These are phyloP conservation scores for Ilyonectria robusta DNA, from an alignment of 2,329 filamentous ascomycete genomes.

Conservation along the genomic window DNA sequence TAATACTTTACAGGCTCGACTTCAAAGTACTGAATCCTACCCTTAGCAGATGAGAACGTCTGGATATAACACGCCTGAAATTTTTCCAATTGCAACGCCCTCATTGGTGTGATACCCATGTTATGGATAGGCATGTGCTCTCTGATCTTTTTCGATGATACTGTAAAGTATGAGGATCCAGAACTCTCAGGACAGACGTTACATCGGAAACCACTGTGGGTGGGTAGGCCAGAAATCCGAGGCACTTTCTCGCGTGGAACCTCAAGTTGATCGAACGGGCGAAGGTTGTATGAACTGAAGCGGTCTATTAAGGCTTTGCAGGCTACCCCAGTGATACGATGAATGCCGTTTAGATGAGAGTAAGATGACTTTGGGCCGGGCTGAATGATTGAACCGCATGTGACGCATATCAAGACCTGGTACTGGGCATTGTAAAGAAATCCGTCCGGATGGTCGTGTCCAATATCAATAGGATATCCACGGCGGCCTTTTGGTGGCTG, in stretches of 20 bases:
- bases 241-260: not conserved
- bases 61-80: too few species aligned
- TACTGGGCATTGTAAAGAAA: not conserved
- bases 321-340: not conserved
- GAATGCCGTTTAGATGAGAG: not conserved
- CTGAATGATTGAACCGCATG: not conserved
- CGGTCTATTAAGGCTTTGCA: not conserved
- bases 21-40: too few species aligned
- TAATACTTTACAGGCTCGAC: too few species aligned
- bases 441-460: not conserved
- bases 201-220: not conserved
- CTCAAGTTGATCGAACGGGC: not conserved
- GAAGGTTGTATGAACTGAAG: not conserved
- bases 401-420: not conserved
- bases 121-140: too few species aligned
- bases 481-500: too few species aligned
- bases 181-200: too few species aligned
- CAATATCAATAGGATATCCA: not conserved
- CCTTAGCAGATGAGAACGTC: too few species aligned
- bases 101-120: too few species aligned
- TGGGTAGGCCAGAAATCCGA: not conserved
- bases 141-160: too few species aligned
- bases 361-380: not conserved
- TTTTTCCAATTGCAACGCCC: too few species aligned
- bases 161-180: too few species aligned